A percentile compares a stretch with the other conserved stretches of the same genome.
Conservation (phyloP, 129 eudicot species). For the Saussurea involucrata region DNA sequence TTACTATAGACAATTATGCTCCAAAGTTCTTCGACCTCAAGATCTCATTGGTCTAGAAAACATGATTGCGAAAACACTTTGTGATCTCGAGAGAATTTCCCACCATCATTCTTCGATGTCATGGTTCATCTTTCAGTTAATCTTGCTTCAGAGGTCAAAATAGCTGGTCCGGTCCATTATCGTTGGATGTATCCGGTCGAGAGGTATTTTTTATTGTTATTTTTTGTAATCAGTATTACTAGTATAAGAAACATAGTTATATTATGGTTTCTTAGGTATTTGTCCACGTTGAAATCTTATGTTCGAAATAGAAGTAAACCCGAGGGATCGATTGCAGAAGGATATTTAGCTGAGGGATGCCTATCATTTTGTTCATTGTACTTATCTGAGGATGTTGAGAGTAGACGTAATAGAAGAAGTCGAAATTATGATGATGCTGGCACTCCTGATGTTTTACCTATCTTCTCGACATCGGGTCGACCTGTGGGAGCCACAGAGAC, state of each 20-base stretch:
- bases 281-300: constrained; percentile 1
- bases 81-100: constrained; percentile 25
- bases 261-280: background rate
- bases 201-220: background rate
- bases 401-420: background rate
- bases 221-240: background rate
- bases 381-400: background rate
- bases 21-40: constrained; percentile 5
- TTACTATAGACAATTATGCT: constrained; percentile 17
- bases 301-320: background rate
- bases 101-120: constrained; percentile 28
- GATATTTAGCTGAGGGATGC: too few relatives aligned
- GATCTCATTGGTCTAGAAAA: constrained; percentile 8
- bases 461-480: background rate
- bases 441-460: background rate
- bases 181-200: constrained; percentile 17
- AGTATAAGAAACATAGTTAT: background rate
- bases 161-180: constrained; percentile 6
- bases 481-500: background rate
- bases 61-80: constrained; percentile 2
- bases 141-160: constrained; percentile 9
- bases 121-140: constrained; percentile 28
- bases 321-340: too few relatives aligned
- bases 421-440: background rate
- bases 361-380: background rate